Evolutionary conservation across 768 basidiomycete species (phyloP).

Genomic region (Termitomyces sp.): DNA sequence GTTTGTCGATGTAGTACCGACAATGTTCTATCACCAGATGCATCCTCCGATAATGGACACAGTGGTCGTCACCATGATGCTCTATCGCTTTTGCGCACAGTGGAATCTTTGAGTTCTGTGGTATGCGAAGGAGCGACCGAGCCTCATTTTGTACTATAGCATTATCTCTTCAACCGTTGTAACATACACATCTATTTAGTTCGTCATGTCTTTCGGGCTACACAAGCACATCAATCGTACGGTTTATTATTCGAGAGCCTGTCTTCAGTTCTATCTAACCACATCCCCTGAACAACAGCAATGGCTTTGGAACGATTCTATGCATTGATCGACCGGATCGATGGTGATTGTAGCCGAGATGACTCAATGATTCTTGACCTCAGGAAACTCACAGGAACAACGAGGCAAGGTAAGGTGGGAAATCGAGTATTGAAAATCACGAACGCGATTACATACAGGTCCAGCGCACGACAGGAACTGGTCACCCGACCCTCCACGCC

Average conservation of each 20-base stretch:
- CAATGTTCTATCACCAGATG: slow-evolving; percentile 45
- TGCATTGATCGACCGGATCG: slow-evolving; percentile 8
- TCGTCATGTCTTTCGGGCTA: not conserved
- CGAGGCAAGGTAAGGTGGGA: slow-evolving; percentile 22
- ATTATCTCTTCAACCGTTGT: slow-evolving; percentile 6
- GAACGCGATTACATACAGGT: slow-evolving; percentile 35
- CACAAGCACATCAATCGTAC: not conserved
- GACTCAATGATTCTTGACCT: slow-evolving; percentile 7
- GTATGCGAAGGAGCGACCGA: not conserved
- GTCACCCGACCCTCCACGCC: slow-evolving; percentile 32
- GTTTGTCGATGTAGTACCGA: slow-evolving; percentile 9
- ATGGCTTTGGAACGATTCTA: not conserved
- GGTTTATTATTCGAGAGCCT: not conserved
- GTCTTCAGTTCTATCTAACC: not conserved
- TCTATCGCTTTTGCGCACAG: slow-evolving; percentile 70
- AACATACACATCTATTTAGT: slow-evolving; percentile 15
- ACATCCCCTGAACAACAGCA: not conserved
- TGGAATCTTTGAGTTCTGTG: slow-evolving; percentile 38
- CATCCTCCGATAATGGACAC: slow-evolving; percentile 90
- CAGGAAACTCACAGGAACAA: slow-evolving; percentile 25
- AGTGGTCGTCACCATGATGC: slow-evolving; percentile 80
- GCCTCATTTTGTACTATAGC: slow-evolving; percentile 4
- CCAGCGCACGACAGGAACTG: slow-evolving; percentile 22
- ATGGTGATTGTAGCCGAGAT: slow-evolving; percentile 21
- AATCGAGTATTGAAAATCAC: slow-evolving; percentile 25